Evolutionary conservation across 2,329 filamentous ascomycete species (phyloP), one percentile per base, ranked within the genome.

Genomic region (Proliferodiscus dingleyae): DNA sequence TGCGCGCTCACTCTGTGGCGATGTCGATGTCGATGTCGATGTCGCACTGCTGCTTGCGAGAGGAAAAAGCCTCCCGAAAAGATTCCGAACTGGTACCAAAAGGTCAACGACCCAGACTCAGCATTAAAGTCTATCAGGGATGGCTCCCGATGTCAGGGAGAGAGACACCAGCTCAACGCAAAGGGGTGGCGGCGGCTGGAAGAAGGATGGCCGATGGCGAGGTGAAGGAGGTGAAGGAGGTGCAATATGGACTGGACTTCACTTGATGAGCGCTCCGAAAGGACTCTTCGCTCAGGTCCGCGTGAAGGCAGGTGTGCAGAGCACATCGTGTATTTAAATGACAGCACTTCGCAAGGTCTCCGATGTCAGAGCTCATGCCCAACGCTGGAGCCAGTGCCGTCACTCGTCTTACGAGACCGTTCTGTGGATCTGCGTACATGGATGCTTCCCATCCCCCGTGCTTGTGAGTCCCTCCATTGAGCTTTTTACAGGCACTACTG

Each of bases 311-410:
- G 33, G 13, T 22, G 30, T 30, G 30, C 43, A 33, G 49, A 34
- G 26, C 45, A 16, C 42, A 6, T 32, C 23, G 32, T 21, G 34
- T 54, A 50, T 45, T 54, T 54, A 50, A 37, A 30, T 39, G 37
- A 11, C 21, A 41, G 21, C 16, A 32, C 22, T 23, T 22, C 13
- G 28, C 21, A 10, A 41, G 32, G 29, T 28, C 16, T 37, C 22
- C 47, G 39, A 41, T 15, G 30, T 23, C 47, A 34, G 42, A 45
- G 41, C 46, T 48, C n/a, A 47, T 23, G 39, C 41, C 42, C 21
- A 42, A 49, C 42, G n/a, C n/a, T n/a, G n/a, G n/a, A n/a, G n/a
- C n/a, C 19, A 41, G 42, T 46, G 39, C 21, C 22, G 10, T 33
- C 11, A 2, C 26, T 13, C n/a, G 3, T 11, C 2, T 41, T 16